A percentile compares a stretch with the other conserved stretches of the same genome.
Evolutionary conservation across 1,284 basidiomycete genomes (phyloP).

Genomic region (Heterobasidion occidentale): DNA sequence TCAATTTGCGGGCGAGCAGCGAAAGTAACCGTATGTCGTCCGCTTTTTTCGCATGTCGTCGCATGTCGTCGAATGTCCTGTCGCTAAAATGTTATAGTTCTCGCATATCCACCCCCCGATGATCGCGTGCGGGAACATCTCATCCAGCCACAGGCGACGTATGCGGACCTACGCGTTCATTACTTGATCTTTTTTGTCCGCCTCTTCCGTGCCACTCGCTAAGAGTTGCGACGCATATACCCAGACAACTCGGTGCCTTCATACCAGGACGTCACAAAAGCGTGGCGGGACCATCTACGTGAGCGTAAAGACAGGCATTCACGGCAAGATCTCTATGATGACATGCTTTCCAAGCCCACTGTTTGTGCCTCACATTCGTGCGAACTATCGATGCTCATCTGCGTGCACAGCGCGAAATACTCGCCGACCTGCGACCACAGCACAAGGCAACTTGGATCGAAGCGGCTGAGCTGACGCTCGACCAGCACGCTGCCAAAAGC

Average conservation of each 20-base stretch:
- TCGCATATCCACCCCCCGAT: neutral
- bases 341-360: neutral
- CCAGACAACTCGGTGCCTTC: neutral
- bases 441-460: neutral
- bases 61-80: neutral
- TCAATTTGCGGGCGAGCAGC: neutral
- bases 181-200: neutral
- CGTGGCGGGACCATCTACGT: neutral
- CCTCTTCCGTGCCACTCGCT: neutral
- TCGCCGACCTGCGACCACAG: neutral
- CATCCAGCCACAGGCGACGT: neutral
- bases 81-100: neutral
- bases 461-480: neutral
- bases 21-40: neutral
- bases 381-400: neutral
- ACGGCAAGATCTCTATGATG: neutral
- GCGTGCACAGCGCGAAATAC: neutral
- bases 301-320: neutral
- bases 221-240: neutral
- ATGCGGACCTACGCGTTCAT: neutral
- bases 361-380: neutral
- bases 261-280: neutral
- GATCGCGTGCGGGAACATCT: neutral
- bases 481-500: neutral
- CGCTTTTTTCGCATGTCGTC: neutral